These are phyloP conservation scores for Yarrowia phangngaensis DNA, from an alignment of 805 yeast species.

Conservation along the genomic window DNA sequence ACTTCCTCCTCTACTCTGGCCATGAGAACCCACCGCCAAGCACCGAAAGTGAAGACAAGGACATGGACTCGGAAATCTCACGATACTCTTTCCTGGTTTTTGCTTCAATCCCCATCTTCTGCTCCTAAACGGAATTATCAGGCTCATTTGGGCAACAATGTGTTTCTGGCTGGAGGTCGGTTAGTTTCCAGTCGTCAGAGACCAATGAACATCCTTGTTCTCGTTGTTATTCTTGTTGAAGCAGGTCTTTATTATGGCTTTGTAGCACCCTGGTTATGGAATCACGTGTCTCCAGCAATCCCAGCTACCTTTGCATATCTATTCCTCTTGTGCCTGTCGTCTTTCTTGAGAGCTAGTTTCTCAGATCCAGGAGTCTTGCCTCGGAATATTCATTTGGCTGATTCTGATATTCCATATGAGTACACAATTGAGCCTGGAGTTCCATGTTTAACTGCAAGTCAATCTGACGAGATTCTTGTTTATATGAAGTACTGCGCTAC, in stretches of 20 bases:
- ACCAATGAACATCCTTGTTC: slow-evolving; percentile 44
- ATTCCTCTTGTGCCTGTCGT: slow-evolving; percentile 49
- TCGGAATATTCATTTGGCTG: slow-evolving; percentile 57
- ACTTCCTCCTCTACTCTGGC: no score
- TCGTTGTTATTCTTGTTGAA: slow-evolving; percentile 43
- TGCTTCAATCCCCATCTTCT: background rate
- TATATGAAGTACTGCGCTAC: slow-evolving; percentile 56
- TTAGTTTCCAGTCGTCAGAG: slow-evolving; percentile 43
- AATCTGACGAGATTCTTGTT: slow-evolving; percentile 38
- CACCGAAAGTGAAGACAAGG: background rate
- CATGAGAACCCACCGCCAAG: no score
- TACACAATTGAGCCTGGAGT: slow-evolving; percentile 50
- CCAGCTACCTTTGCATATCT: slow-evolving; percentile 57
- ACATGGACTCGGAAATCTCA: background rate
- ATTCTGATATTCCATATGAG: slow-evolving; percentile 52
- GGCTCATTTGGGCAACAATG: slow-evolving; percentile 10
- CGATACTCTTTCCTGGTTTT: background rate
- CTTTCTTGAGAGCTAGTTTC: slow-evolving; percentile 53
- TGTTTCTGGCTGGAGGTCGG: slow-evolving; percentile 66
- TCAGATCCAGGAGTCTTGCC: slow-evolving; percentile 71
- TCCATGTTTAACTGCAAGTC: slow-evolving; percentile 43
- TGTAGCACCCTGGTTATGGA: slow-evolving; percentile 54
- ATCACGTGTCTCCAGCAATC: slow-evolving; percentile 50
- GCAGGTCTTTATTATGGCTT: slow-evolving; percentile 54
- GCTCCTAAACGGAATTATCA: slow-evolving; percentile 7